A percentile compares a stretch with the other conserved stretches of the same genome.
Evolutionary conservation across 2,329 filamentous ascomycete species (phyloP).

Genomic region (Microcera coccophila): DNA sequence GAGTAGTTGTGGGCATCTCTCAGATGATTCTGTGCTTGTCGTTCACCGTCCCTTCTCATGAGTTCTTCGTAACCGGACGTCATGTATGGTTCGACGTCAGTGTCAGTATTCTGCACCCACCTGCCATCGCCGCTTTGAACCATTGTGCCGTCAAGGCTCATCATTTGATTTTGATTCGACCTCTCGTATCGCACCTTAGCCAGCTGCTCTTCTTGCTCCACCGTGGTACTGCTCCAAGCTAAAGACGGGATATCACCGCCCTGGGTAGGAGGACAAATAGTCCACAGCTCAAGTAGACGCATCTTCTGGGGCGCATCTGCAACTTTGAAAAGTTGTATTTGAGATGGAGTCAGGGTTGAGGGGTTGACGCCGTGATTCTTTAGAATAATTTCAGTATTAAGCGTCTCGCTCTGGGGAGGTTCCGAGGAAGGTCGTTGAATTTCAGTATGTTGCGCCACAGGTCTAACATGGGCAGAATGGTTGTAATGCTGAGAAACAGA

Average conservation of each 20-base stretch:
- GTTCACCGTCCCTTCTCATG: slow-evolving; percentile 60
- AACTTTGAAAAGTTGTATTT: slow-evolving; percentile 73
- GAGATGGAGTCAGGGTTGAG: slow-evolving; percentile 63
- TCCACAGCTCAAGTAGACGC: slow-evolving; percentile 80
- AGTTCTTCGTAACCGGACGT: slow-evolving; percentile 71
- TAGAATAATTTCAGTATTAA: slow-evolving; percentile 56
- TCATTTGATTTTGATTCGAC: slow-evolving; percentile 37
- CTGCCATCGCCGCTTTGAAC: slow-evolving; percentile 51
- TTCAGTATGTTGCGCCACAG: slow-evolving; percentile 33
- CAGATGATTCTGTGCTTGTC: slow-evolving; percentile 37
- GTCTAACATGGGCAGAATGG: slow-evolving; percentile 64
- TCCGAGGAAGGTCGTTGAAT: slow-evolving; percentile 48
- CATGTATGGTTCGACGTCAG: slow-evolving; percentile 77
- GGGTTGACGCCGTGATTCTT: slow-evolving; percentile 67
- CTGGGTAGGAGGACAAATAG: slow-evolving; percentile 67
- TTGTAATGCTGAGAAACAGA: slow-evolving; percentile 79
- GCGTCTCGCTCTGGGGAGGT: slow-evolving; percentile 45
- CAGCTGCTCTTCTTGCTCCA: slow-evolving; percentile 57
- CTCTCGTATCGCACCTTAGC: slow-evolving; percentile 57
- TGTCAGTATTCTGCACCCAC: slow-evolving; percentile 42
- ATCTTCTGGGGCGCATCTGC: slow-evolving; percentile 69
- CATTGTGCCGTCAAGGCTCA: slow-evolving; percentile 53
- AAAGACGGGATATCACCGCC: slow-evolving; percentile 50
- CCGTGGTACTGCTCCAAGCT: slow-evolving; percentile 49
- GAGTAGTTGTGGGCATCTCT: slow-evolving; percentile 47